Base-by-base conservation (phyloP, 371 early-diverging fungal genomes). In the Mucor sp. region DNA sequence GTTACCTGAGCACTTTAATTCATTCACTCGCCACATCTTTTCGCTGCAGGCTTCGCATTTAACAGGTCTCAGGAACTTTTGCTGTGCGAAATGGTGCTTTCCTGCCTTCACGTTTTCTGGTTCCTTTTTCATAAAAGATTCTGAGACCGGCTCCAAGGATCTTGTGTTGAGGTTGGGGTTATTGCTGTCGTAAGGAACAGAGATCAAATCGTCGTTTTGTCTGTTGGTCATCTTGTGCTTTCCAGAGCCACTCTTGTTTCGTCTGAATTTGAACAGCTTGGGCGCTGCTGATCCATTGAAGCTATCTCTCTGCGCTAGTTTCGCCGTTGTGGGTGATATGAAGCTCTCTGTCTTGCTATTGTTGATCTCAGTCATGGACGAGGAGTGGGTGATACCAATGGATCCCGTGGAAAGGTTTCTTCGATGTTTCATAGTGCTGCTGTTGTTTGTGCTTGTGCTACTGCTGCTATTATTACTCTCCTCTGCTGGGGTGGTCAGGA, bases 31-130 rank as follows among this genome's bases (percentile, higher is more conserved):
- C 93, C 96, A 93, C 66, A 96, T 85, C 69, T 94, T 93, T 69
- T 96, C 97, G 53, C 81, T 77, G 66, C 97, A 97, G 32, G 79
- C 78, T 50, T 94, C 94, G 72, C 97, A 96, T 47, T 92, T 92
- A 15, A 86, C 72, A 0, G 94, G 92, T 23, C 89, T 84, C 39
- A 91, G 39, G 63, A 88, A 93, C 23, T 87, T 78, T 35, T 87
- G 81, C 37, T 79, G 79, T 4, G 79, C 69, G 72, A 93, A 91
- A 41, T 74, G 69, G 68, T 94, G 94, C 30, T 82, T 70, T 25
- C 79, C 76, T 3, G 44, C 58, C 17, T 21, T 25, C 3, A n/a
- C 23, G 37, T 44, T 65, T 41, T 55, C 69, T 12, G 2, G 17
- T 17, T 63, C 70, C 58, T 67, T 72, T 33, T 55, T 62, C 21